Percentiles rank a stretch among this genome's conserved stretches.
These are phyloP conservation scores for Cucurbita ficifolia DNA, from an alignment of 306 rosid genomes.

Conservation along the genomic window DNA sequence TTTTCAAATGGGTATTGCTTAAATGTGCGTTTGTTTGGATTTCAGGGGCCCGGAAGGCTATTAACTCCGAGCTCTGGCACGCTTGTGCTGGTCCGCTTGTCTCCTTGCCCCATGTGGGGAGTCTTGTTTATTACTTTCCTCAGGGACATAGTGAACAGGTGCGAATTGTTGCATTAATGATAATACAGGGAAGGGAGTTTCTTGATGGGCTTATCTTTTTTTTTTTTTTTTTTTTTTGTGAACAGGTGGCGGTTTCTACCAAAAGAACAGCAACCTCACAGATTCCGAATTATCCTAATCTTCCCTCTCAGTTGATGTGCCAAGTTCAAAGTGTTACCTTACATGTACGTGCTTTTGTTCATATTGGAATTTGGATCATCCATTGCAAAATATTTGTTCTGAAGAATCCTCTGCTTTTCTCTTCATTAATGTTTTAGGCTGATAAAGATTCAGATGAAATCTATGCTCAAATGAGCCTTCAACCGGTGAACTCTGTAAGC, in stretches of 20 bases:
- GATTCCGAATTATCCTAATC: slow-evolving; percentile 88
- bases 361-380: not conserved
- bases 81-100: slow-evolving; percentile 99
- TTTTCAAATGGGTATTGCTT: not conserved
- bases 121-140: slow-evolving; percentile 82
- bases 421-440: slow-evolving; percentile 34
- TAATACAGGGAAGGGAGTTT: not conserved
- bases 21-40: not conserved
- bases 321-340: slow-evolving; percentile 78
- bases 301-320: slow-evolving; percentile 77
- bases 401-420: not conserved
- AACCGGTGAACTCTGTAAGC: slow-evolving; percentile 83
- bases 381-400: not conserved
- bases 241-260: slow-evolving; percentile 88
- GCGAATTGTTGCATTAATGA: not conserved
- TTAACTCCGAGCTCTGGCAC: slow-evolving; percentile 91
- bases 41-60: slow-evolving; percentile 57
- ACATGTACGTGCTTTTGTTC: slow-evolving; percentile 38
- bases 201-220: too few relatives aligned
- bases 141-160: slow-evolving; percentile 99
- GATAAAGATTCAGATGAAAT: slow-evolving; percentile 94
- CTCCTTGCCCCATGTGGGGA: slow-evolving; percentile 70
- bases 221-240: not conserved
- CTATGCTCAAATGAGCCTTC: slow-evolving; percentile 93
- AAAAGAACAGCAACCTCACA: slow-evolving; percentile 80